Evolutionary conservation across 163 green algal species (phyloP), one percentile per base, ranked within the genome.

Genomic region (Prototheca cutis): DNA sequence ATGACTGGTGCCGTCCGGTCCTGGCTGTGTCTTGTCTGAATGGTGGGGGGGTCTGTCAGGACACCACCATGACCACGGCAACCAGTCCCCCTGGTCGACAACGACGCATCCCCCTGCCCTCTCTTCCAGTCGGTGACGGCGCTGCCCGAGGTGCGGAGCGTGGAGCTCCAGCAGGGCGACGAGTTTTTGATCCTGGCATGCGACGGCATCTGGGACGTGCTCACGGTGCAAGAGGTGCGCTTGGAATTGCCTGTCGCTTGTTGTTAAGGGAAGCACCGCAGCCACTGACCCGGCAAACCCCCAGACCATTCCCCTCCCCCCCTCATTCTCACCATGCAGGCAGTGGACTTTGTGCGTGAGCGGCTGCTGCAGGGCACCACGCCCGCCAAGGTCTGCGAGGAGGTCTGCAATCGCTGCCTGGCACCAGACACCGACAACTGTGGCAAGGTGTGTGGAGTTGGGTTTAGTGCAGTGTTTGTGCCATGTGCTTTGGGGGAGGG

Each of bases 121-220:
- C 2, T 28, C 6, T 53, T 15, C 65, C 79, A 18, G 71, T 80
- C 84, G 59, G 79, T 94, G 2, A 90, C 80, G 0, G 81, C 83
- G 2, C 48, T 83, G 23, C 84, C 84, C 2, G 84, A 93, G 53
- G 66, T 93, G 27, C 58, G 67, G 25, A 61, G 27, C 24, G 30
- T 49, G 21, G 40, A 28, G n/a, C 66, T 91, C 39, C 54, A 75
- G 42, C 36, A 53, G 3, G 76, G 74, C 23, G 78, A 84, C 42
- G 84, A 93, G 36, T 97, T 97, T 76, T 58, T 91, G 48, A 62
- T 94, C 40, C 66, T 93, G 47, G 85, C 85, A 2, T 93, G 85
- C 63, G 85, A 93, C 59, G 85, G 85, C 47, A 86, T 93, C 40
- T 93, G 84, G 84, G 84, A 90, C 64, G 80, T 88, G 36, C 62